Base-by-base conservation (phyloP, 2,329 filamentous ascomycete species). In the Byssothecium circinans region DNA sequence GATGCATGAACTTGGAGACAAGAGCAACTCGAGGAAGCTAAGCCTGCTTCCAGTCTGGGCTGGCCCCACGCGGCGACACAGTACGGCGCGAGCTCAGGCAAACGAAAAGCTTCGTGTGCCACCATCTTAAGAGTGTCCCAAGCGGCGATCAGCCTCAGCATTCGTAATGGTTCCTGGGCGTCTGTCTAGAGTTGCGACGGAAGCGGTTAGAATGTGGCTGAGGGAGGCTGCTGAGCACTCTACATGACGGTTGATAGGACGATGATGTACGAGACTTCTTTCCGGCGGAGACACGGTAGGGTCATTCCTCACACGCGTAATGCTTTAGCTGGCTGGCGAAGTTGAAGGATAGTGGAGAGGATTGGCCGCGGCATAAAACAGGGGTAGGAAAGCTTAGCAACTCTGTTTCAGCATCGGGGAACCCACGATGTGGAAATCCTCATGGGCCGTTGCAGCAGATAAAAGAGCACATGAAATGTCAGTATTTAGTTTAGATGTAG, bases 221-320 rank as follows among this genome's bases (percentile, higher is more conserved):
- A 47, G 56, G 50, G 23, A 42, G 49, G 57, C 37, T 34, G 45
- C 41, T 47, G 43, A 45, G 47, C 38, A 46, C 15, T 20, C 29
- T n/a, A 17, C 18, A 19, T 40, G 36, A 41, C 37, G 30, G 17
- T 35, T 57, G 40, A 68, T 65, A 66, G 64, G 63, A 44, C 32
- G 43, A 18, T 20, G 39, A 14, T 15, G 25, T 35, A 45, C 43
- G 38, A 53, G 50, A 36, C 48, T 50, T 27, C 41, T 54, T 44
- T 25, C 49, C 47, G 44, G 41, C 50, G 53, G 36, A 47, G 55
- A 50, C 33, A 56, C 55, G 50, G 60, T 50, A 50, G 49, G 44
- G 47, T 43, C 47, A 51, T 52, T 49, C 49, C 59, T 65, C 57
- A 64, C 62, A 68, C 67, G 64, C 64, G 64, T 64, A 62, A 55